Conservation (phyloP, 2,329 filamentous ascomycete genomes). For the Clonostachys rhizophaga region DNA sequence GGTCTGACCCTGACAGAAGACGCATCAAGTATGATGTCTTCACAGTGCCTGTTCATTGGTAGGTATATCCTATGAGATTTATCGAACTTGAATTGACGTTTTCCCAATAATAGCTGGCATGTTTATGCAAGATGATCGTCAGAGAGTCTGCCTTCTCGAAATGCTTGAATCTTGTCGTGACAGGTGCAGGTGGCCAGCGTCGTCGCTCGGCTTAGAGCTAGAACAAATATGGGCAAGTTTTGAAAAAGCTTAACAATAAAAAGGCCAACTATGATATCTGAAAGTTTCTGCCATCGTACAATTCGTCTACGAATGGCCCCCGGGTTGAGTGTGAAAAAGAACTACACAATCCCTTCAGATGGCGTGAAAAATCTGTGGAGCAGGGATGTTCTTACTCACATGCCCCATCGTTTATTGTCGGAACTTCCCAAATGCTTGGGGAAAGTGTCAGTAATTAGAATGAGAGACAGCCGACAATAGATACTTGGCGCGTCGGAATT, state of each 20-base stretch:
- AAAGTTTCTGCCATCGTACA: too few relatives aligned
- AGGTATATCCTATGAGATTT: neutral
- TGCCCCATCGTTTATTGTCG: too few relatives aligned
- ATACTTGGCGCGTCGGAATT: too few relatives aligned
- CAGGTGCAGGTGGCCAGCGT: constrained; percentile 13
- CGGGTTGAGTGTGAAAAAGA: too few relatives aligned
- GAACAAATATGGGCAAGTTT: constrained; percentile 10
- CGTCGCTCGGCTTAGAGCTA: constrained; percentile 9
- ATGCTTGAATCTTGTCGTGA: constrained; percentile 11
- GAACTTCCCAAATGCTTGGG: too few relatives aligned
- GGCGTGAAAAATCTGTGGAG: too few relatives aligned
- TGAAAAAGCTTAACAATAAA: neutral
- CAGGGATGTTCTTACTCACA: too few relatives aligned
- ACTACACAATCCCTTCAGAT: too few relatives aligned
- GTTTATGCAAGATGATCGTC: constrained; percentile 5
- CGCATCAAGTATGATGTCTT: constrained; percentile 13
- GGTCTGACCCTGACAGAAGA: constrained; percentile 11
- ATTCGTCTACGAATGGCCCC: too few relatives aligned
- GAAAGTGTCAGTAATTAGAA: too few relatives aligned
- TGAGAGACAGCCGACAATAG: too few relatives aligned
- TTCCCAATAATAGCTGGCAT: neutral
- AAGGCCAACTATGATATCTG: too few relatives aligned
- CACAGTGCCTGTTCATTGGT: constrained; percentile 13
- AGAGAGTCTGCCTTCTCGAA: constrained; percentile 8
- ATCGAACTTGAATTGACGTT: neutral